Base-by-base conservation (phyloP, 2,329 filamentous ascomycete genomes). In the Hypoxylon sp. region DNA sequence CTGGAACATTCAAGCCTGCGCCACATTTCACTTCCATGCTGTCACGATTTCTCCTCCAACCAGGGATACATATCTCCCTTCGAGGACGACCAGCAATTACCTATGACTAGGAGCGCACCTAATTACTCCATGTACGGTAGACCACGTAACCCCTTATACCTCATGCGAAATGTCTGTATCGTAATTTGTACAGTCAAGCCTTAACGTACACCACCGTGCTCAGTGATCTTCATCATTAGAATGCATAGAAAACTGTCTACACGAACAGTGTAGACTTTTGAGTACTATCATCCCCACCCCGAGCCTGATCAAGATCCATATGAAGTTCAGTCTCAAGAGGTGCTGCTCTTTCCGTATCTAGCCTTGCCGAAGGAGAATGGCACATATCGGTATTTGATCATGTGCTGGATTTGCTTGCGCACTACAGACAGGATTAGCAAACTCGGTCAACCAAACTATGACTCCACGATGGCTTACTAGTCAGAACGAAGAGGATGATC, bases 311-410 rank as follows among this genome's bases (percentile, higher is more conserved):
- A 48, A 52, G 22, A 44, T 37, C 37, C 22, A 22, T 47, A 19
- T 19, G 22, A 39, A 33, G 8, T n/a, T 6, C 17, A 55, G 31
- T 59, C 65, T 71, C 63, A 75, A 42, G 78, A 82, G 48, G 83
- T 82, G 82, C 83, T 90, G 82, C 84, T 87, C 84, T 90, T 91
- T 79, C 81, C 84, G 81, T 96, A 97, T 79, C 88, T 90, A 71
- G 92, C 87, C 88, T 98, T 98, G 81, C 94, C 94, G 73, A 97
- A 90, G 44, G 93, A 91, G 84, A 98, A 97, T 44, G 94, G 94
- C 31, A 97, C 94, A 80, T 97, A 99, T 83, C 95, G 93, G 86
- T 98, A 99, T 86, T 98, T 99, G 88, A 99, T 95, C 96, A 99
- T 99, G 84, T 98, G 96, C 85, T 99, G 96, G 76, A 99, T 99